Evolutionary conservation across 139 green algal genomes (phyloP).

Genomic region (Raphidocelis subcapitata): DNA sequence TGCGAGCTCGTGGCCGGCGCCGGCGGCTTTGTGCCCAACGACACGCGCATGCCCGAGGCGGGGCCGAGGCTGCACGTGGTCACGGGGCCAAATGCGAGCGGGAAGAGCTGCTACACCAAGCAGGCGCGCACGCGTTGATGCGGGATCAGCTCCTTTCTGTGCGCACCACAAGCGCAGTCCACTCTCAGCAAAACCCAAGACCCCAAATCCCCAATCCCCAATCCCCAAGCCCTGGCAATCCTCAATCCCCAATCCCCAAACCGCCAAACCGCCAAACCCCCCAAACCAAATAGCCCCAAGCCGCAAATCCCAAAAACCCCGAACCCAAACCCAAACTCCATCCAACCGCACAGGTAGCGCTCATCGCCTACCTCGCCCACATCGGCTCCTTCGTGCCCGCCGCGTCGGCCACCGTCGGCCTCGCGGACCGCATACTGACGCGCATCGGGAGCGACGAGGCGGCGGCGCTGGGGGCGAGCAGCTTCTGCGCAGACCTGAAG

Average conservation of each 20-base stretch:
- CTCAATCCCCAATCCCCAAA: too few relatives aligned
- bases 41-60: slow-evolving; percentile 58
- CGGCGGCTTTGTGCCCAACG: slow-evolving; percentile 76
- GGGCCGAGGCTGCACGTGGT: slow-evolving; percentile 45
- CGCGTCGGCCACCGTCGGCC: slow-evolving; percentile 52
- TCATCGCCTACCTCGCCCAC: slow-evolving; percentile 90
- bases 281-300: too few relatives aligned
- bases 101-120: slow-evolving; percentile 86
- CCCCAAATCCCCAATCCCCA: too few relatives aligned
- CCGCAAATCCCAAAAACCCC: too few relatives aligned
- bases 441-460: slow-evolving; percentile 51
- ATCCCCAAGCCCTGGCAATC: too few relatives aligned
- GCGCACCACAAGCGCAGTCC: too few relatives aligned
- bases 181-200: too few relatives aligned
- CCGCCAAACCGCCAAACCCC: too few relatives aligned
- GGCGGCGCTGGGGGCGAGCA: slow-evolving; percentile 38
- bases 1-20: slow-evolving; percentile 58
- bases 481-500: slow-evolving; percentile 84
- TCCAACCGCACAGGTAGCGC: slow-evolving; percentile 60
- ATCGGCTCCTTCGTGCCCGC: slow-evolving; percentile 69
- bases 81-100: slow-evolving; percentile 75
- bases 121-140: too few relatives aligned
- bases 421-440: slow-evolving; percentile 83
- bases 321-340: too few relatives aligned
- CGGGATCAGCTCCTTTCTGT: too few relatives aligned